phyloP scores from a whole-genome alignment of 169 alveolate genomes.

The Perkinsus olseni region DNA sequence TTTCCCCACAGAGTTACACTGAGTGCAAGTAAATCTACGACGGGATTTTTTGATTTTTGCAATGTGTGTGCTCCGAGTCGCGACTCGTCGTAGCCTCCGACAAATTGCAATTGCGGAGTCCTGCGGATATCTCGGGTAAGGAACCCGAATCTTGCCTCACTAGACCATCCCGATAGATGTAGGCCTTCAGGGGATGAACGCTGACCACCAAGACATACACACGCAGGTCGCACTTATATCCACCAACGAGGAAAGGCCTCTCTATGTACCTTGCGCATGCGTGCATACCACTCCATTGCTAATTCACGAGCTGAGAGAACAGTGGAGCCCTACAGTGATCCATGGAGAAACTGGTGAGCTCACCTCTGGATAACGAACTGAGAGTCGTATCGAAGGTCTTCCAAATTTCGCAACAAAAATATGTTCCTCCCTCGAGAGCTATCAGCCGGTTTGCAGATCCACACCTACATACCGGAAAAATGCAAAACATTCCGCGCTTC shows the following conservation, averaged over 20 bases:
- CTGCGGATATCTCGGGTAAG: too few species aligned
- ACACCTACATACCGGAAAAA: conserved; percentile 20
- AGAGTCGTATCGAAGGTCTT: conserved; percentile 17
- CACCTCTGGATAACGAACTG: neutral
- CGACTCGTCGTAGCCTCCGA: too few species aligned
- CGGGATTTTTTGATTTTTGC: too few species aligned
- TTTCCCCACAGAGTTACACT: too few species aligned
- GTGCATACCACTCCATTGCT: too few species aligned
- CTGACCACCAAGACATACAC: conserved; percentile 24
- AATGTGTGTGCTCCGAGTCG: too few species aligned
- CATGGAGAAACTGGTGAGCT: too few species aligned
- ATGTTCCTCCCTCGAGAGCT: conserved; percentile 23
- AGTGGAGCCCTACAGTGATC: too few species aligned
- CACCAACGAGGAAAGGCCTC: conserved; percentile 11
- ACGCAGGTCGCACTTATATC: neutral
- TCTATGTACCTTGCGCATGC: neutral
- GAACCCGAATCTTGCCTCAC: conserved; percentile 3
- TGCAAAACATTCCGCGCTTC: neutral
- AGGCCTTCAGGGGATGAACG: conserved; percentile 22
- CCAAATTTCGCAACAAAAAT: conserved; percentile 10
- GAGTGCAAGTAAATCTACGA: too few species aligned
- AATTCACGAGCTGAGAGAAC: too few species aligned
- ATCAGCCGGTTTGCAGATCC: conserved; percentile 23
- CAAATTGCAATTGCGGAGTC: too few species aligned
- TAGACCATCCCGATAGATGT: conserved; percentile 38